Conservation (phyloP, 2,329 filamentous ascomycete genomes). For the Colletotrichum navitas region DNA sequence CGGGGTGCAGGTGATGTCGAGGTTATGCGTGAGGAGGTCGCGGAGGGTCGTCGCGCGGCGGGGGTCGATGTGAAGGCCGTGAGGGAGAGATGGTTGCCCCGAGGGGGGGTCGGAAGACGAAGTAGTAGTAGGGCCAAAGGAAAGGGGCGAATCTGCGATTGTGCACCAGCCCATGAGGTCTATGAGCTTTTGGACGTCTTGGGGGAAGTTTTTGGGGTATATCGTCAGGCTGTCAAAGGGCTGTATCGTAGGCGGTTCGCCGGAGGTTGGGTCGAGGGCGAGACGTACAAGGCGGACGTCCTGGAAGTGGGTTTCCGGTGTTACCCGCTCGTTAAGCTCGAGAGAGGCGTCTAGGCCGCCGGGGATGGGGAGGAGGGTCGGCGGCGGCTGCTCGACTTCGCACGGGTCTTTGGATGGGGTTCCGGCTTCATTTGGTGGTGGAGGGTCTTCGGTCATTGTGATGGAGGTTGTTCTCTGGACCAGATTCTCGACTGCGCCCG, state of each 20-base stretch:
- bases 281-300: slow-evolving; percentile 81
- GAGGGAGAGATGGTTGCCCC: slow-evolving; percentile 42
- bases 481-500: slow-evolving; percentile 12
- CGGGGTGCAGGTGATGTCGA: slow-evolving; percentile 92
- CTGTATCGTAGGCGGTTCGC: slow-evolving; percentile 54
- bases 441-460: slow-evolving; percentile 5
- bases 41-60: slow-evolving; percentile 72
- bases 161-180: slow-evolving; percentile 81
- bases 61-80: slow-evolving; percentile 54
- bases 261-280: slow-evolving; percentile 35
- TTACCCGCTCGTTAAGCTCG: slow-evolving; percentile 77
- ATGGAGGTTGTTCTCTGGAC: slow-evolving; percentile 11
- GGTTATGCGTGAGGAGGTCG: slow-evolving; percentile 80
- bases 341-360: slow-evolving; percentile 70
- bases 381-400: slow-evolving; percentile 34
- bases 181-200: slow-evolving; percentile 84
- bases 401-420: not conserved
- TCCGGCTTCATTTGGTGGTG: not conserved
- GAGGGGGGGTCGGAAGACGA: not conserved
- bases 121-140: not conserved
- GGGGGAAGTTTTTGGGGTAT: slow-evolving; percentile 87
- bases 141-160: slow-evolving; percentile 78
- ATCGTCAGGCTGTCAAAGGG: slow-evolving; percentile 87
- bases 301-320: slow-evolving; percentile 86
- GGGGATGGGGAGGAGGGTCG: slow-evolving; percentile 66